Conservation (phyloP, 2,329 filamentous ascomycete species). For the Trichoderma koningiopsis region DNA sequence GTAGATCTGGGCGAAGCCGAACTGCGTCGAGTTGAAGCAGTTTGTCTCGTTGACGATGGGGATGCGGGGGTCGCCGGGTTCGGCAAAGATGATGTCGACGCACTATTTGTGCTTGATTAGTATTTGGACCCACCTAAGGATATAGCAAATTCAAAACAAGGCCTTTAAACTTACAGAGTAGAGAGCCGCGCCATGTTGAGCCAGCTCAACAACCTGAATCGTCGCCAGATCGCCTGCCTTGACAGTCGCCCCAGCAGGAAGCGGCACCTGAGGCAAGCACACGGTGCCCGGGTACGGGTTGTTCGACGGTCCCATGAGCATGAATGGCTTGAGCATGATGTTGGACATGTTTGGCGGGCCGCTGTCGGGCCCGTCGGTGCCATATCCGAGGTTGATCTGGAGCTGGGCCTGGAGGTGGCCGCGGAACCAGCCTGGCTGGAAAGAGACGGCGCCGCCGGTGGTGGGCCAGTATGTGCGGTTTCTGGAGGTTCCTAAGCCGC, state of each 20-base stretch:
- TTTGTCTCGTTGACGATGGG: constrained; percentile 75
- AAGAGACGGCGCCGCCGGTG: constrained; percentile 79
- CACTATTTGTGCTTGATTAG: constrained; percentile 58
- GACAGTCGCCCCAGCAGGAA: constrained; percentile 71
- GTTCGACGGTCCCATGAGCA: constrained; percentile 79
- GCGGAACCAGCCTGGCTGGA: constrained; percentile 95
- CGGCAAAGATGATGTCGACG: constrained; percentile 90
- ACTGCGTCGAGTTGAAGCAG: constrained; percentile 83
- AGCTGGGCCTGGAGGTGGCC: constrained; percentile 81
- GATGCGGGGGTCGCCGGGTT: constrained; percentile 68
- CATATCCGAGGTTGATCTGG: constrained; percentile 90
- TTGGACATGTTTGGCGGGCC: constrained; percentile 86
- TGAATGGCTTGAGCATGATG: constrained; percentile 77
- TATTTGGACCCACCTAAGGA: background rate
- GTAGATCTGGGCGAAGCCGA: constrained; percentile 78
- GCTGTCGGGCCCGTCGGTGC: constrained; percentile 62
- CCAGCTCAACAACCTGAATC: constrained; percentile 83
- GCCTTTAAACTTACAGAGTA: constrained; percentile 65
- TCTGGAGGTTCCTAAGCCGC: constrained; percentile 72
- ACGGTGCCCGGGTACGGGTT: constrained; percentile 84
- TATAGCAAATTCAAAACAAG: background rate
- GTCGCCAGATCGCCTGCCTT: constrained; percentile 86
- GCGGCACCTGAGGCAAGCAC: constrained; percentile 84
- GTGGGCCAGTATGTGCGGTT: constrained; percentile 95
- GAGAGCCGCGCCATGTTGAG: constrained; percentile 79